Percentiles rank a stretch among this genome's conserved stretches.
These are phyloP conservation scores for Jackrogersella multiformis DNA, from an alignment of 495 filamentous ascomycete genomes.

Conservation along the genomic window DNA sequence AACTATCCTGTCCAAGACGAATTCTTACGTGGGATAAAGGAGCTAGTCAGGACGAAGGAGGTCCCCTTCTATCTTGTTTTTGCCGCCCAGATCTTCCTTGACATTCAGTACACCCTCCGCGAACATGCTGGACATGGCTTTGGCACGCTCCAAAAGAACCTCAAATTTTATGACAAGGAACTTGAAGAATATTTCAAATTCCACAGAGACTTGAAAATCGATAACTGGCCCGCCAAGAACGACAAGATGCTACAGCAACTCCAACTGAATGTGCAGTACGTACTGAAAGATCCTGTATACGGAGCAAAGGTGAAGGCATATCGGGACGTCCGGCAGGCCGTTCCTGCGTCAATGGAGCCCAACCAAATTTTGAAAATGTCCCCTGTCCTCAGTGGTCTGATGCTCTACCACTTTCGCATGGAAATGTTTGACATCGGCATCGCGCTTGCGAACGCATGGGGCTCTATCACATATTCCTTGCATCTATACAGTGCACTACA, in stretches of 20 bases:
- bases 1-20: slow-evolving; percentile 49
- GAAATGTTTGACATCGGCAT: slow-evolving; percentile 41
- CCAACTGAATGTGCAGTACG: slow-evolving; percentile 31
- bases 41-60: slow-evolving; percentile 33
- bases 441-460: slow-evolving; percentile 47
- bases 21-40: slow-evolving; percentile 48
- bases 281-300: slow-evolving; percentile 33
- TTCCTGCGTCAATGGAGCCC: slow-evolving; percentile 9
- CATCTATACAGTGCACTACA: slow-evolving; percentile 53
- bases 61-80: slow-evolving; percentile 50
- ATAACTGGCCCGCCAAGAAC: slow-evolving; percentile 46
- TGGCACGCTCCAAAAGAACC: slow-evolving; percentile 26
- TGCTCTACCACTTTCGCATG: slow-evolving; percentile 43
- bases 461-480: slow-evolving; percentile 45
- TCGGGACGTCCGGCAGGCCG: background rate
- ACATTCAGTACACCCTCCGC: slow-evolving; percentile 49
- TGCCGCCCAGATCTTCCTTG: slow-evolving; percentile 53
- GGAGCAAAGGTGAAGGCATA: background rate
- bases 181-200: slow-evolving; percentile 48
- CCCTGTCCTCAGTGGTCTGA: slow-evolving; percentile 47
- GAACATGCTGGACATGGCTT: slow-evolving; percentile 21
- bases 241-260: slow-evolving; percentile 37
- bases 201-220: slow-evolving; percentile 46
- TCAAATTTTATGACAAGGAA: slow-evolving; percentile 33
- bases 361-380: slow-evolving; percentile 47